These are phyloP conservation scores for Citrus trifoliata DNA, from an alignment of 345 rosid species.

Conservation along the genomic window DNA sequence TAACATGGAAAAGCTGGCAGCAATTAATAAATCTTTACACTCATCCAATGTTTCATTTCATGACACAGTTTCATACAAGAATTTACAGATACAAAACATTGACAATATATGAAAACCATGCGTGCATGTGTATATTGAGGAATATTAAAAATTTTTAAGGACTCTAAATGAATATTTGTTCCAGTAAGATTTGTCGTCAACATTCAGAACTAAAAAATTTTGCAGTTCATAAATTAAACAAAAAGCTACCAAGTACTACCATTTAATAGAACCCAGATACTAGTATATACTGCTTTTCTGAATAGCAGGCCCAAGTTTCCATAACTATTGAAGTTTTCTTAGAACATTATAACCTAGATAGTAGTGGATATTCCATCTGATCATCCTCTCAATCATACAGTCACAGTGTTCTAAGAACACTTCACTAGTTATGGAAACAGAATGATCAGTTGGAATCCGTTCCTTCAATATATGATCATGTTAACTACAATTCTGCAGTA, in stretches of 20 bases:
- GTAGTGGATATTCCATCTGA: too few species aligned
- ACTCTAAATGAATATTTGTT: neutral
- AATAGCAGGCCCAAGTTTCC: neutral
- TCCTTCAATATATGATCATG: neutral
- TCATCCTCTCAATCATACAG: neutral
- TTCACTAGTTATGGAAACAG: neutral
- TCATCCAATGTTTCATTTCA: neutral
- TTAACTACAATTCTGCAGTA: neutral
- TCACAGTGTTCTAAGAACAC: neutral
- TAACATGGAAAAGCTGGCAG: neutral
- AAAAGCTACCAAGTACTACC: neutral
- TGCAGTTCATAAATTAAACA: neutral
- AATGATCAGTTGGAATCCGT: neutral
- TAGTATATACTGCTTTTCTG: neutral
- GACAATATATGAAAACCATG: neutral
- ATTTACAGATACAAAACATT: neutral
- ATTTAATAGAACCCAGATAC: neutral
- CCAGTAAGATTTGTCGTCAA: neutral
- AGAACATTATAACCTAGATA: too few species aligned
- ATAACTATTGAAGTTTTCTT: too few species aligned
- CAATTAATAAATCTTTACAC: neutral
- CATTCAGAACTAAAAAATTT: neutral
- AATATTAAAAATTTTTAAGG: neutral
- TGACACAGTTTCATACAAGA: neutral
- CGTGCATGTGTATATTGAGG: neutral